These are phyloP conservation scores for Podaxis sp. DNA, from an alignment of 768 basidiomycete species.

Conservation along the genomic window DNA sequence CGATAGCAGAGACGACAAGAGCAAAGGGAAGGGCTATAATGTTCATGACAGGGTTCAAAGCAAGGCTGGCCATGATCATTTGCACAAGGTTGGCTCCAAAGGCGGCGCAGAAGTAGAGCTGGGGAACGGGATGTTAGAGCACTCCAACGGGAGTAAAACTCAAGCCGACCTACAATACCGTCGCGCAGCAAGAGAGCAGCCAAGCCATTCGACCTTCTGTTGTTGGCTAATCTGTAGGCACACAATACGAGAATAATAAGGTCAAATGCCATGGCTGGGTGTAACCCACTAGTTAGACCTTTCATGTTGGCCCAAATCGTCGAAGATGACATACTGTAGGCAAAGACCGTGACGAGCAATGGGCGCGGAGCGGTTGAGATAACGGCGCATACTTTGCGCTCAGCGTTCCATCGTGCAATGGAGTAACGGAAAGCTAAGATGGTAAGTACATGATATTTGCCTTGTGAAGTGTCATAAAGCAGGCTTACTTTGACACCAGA, in stretches of 20 bases:
- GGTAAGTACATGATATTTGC: background rate
- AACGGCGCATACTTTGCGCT: constrained; percentile 30
- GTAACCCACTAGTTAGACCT: background rate
- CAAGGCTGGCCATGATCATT: constrained; percentile 30
- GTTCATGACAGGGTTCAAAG: constrained; percentile 35
- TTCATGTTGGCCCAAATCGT: background rate
- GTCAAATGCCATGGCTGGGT: constrained; percentile 34
- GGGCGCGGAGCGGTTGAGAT: constrained; percentile 30
- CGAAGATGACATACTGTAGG: constrained; percentile 28
- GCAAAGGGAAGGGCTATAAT: constrained; percentile 34
- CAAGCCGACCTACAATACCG: constrained; percentile 27
- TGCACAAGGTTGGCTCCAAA: constrained; percentile 34
- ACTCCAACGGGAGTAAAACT: background rate
- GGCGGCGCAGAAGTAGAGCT: constrained; percentile 30
- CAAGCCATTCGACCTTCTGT: constrained; percentile 26
- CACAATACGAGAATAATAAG: constrained; percentile 31
- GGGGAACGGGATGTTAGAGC: background rate
- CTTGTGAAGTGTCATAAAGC: background rate
- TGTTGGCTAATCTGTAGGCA: constrained; percentile 22
- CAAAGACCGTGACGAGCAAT: constrained; percentile 30
- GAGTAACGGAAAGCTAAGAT: constrained; percentile 32
- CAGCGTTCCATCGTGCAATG: constrained; percentile 28
- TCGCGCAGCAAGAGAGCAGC: constrained; percentile 31
- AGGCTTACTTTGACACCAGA: constrained; percentile 32
- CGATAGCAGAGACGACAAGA: constrained; percentile 35